A percentile compares a stretch with the other conserved stretches of the same genome.
Evolutionary conservation across 2,329 filamentous ascomycete genomes (phyloP).

Genomic region (Hypoxylon sp.): DNA sequence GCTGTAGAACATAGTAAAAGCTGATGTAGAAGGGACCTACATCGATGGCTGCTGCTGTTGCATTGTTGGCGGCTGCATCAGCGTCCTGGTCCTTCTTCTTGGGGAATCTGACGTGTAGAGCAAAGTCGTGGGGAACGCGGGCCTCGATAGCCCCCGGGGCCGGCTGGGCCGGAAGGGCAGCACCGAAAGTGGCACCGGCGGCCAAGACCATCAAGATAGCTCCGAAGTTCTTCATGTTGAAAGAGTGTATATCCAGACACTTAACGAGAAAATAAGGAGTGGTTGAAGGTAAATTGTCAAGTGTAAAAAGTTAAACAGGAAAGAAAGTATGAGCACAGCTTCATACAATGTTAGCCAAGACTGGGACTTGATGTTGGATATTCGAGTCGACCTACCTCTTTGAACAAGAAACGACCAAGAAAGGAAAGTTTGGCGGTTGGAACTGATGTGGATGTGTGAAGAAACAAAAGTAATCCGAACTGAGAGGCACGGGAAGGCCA

Average conservation of each 20-base stretch:
- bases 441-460: slow-evolving; percentile 41
- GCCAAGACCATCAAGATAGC: slow-evolving; percentile 56
- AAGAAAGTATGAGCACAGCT: slow-evolving; percentile 50
- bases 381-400: slow-evolving; percentile 45
- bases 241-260: slow-evolving; percentile 41
- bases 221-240: slow-evolving; percentile 58
- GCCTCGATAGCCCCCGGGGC: slow-evolving; percentile 17
- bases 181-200: slow-evolving; percentile 53
- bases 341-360: slow-evolving; percentile 39
- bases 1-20: background rate
- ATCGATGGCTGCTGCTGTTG: slow-evolving; percentile 24
- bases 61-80: slow-evolving; percentile 21
- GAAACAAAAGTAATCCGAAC: slow-evolving; percentile 29
- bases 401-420: slow-evolving; percentile 44
- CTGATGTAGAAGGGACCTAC: background rate
- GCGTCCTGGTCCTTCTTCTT: slow-evolving; percentile 30
- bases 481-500: slow-evolving; percentile 33
- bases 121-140: slow-evolving; percentile 33
- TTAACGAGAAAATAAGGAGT: slow-evolving; percentile 37
- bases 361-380: slow-evolving; percentile 4
- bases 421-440: slow-evolving; percentile 41
- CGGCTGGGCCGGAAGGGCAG: slow-evolving; percentile 47
- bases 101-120: slow-evolving; percentile 41
- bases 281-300: slow-evolving; percentile 38
- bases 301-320: slow-evolving; percentile 44